These are phyloP conservation scores for Jacaranda copaia DNA, from an alignment of 257 asterid species.

Conservation along the genomic window DNA sequence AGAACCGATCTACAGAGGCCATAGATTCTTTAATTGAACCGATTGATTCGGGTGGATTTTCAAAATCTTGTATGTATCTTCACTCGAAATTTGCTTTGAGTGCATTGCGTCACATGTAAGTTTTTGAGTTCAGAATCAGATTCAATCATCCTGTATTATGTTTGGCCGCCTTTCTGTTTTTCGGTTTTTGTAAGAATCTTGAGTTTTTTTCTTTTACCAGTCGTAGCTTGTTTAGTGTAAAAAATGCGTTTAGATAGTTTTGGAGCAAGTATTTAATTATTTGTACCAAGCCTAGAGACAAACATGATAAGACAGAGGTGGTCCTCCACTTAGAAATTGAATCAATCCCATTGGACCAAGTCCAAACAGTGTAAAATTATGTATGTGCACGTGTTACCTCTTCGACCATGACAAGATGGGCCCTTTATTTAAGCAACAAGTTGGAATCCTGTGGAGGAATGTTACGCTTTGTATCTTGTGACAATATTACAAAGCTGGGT, in stretches of 20 bases:
- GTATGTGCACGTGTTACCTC: slow-evolving; percentile 43
- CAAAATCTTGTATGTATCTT: too few species aligned
- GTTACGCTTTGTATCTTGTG: slow-evolving; percentile 42
- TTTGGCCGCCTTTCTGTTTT: too few species aligned
- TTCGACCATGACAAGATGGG: slow-evolving; percentile 35
- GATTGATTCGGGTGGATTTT: too few species aligned
- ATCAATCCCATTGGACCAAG: neutral
- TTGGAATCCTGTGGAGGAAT: slow-evolving; percentile 32
- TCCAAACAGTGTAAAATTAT: slow-evolving; percentile 21
- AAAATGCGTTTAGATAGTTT: neutral
- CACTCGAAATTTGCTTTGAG: too few species aligned
- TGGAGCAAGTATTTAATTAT: neutral
- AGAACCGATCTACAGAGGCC: too few species aligned
- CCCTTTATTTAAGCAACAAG: neutral
- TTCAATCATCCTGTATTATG: too few species aligned
- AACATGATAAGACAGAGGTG: slow-evolving; percentile 4
- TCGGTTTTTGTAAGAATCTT: too few species aligned
- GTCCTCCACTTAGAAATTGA: neutral
- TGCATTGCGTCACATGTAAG: too few species aligned
- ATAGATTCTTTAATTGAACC: too few species aligned
- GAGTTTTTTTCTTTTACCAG: too few species aligned
- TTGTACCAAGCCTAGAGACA: slow-evolving; percentile 24
- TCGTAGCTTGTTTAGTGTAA: neutral
- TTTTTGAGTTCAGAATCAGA: too few species aligned
- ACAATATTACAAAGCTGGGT: slow-evolving; percentile 31